These are phyloP conservation scores for Fusarium keratoplasticum DNA, from an alignment of 2,329 filamentous ascomycete genomes.

Conservation along the genomic window DNA sequence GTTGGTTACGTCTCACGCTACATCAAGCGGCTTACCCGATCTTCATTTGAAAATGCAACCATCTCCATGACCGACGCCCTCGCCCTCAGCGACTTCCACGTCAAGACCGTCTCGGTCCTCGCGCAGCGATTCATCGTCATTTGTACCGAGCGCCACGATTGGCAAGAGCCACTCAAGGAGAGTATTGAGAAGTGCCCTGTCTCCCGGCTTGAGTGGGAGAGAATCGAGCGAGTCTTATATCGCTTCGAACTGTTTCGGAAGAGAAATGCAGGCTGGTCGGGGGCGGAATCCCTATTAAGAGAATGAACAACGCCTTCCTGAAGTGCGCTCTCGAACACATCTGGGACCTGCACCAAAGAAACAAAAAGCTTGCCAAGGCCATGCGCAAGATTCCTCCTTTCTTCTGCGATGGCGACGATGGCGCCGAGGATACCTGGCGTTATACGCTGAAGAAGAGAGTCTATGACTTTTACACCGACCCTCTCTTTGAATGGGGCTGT, in stretches of 20 bases:
- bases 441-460: not conserved
- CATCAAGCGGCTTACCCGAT: too few relatives aligned
- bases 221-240: not conserved
- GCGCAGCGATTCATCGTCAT: not conserved
- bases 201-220: not conserved
- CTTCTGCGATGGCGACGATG: not conserved
- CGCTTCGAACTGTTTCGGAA: not conserved
- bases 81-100: not conserved
- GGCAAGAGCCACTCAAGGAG: not conserved
- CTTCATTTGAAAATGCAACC: not conserved
- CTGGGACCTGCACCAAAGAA: too few relatives aligned
- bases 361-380: too few relatives aligned
- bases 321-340: too few relatives aligned
- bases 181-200: not conserved
- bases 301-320: too few relatives aligned
- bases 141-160: not conserved
- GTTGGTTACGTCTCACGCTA: too few relatives aligned
- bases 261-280: not conserved
- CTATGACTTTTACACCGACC: not conserved
- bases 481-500: not conserved
- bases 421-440: not conserved
- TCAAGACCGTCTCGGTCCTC: not conserved
- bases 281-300: not conserved
- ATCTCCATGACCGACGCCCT: not conserved
- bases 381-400: not conserved